phyloP scores from a whole-genome alignment of 192 early-diverging fungal genomes.

The Coemansia sp. region DNA sequence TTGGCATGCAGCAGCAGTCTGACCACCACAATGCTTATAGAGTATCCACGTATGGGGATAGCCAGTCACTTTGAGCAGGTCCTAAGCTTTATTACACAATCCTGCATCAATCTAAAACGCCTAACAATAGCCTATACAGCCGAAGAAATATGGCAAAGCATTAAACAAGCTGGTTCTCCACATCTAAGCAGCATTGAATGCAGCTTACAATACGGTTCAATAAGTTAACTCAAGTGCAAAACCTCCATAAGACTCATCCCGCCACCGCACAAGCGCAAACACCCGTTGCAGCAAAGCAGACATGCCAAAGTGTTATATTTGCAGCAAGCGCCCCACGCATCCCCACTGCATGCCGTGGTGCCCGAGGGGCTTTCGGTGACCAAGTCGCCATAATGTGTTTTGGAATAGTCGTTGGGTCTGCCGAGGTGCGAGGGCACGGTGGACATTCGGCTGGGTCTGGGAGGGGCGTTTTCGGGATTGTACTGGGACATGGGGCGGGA shows the following conservation, averaged over 20 bases:
- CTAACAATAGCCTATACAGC: slow-evolving; percentile 1
- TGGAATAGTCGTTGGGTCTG: slow-evolving; percentile 6
- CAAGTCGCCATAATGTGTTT: slow-evolving; percentile 43
- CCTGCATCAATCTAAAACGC: background rate
- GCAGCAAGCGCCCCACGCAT: slow-evolving; percentile 46
- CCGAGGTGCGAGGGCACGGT: slow-evolving; percentile 1
- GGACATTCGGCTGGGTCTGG: slow-evolving; percentile 17
- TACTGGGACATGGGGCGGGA: slow-evolving; percentile 16
- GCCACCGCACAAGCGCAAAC: slow-evolving; percentile 39
- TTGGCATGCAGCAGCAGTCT: too few species aligned
- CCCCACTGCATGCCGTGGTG: slow-evolving; percentile 32
- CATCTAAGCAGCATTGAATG: too few species aligned
- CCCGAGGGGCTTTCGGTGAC: slow-evolving; percentile 27
- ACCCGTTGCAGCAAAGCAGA: slow-evolving; percentile 47
- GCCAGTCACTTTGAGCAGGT: too few species aligned
- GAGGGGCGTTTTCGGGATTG: background rate
- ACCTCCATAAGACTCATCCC: slow-evolving; percentile 47
- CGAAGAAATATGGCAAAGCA: background rate
- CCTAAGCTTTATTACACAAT: too few species aligned
- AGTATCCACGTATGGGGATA: too few species aligned
- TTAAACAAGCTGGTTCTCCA: too few species aligned
- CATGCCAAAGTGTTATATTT: slow-evolving; percentile 47
- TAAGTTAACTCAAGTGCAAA: slow-evolving; percentile 17
- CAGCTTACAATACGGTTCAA: too few species aligned
- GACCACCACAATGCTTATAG: too few species aligned